Evolutionary conservation across 2,329 filamentous ascomycete species (phyloP), one percentile per base, ranked within the genome.

Genomic region (Aspergillus clavatus): DNA sequence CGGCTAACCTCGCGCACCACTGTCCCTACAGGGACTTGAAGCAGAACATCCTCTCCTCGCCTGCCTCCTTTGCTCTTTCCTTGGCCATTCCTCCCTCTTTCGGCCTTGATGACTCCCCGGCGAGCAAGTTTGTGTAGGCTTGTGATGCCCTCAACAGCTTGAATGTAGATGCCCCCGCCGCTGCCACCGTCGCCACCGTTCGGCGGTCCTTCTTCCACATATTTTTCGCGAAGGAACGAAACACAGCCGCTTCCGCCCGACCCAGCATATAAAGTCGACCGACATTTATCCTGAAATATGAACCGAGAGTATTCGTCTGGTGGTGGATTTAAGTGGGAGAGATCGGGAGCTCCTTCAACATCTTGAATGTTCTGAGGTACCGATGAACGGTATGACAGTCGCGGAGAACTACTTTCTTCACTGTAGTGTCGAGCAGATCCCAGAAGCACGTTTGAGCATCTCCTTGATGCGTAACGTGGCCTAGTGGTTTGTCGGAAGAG

Each of bases 101-200:
- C 65, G 19, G 72, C 72, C 49, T 67, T 69, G 39, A 75, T 69
- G 44, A 89, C 80, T 2, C 87, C 82, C 55, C 84, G 76, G 31
- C 91, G 78, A 1, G 88, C 85, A 7, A 98, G 76, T 70, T 96
- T 97, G 71, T 97, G 90, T 50, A 98, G 72, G 42, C 89, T 95
- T 0, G 89, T 97, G 68, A 97, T 87, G 47, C 89, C 89, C 43
- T 86, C 83, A 1, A 95, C 82, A 6, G 93, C 90, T 69, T 97
- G 91, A 46, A 98, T 94, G 66, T 95, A 97, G 54, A 98, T 76
- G 58, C 86, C 94, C 29, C 93, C 93, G 50, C 93, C 93, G 45
- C 82, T 86, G 4, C 93, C 93, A 33, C 93, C 93, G 63, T 98
- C 89, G 48, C 93, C 93, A 39, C 93, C 93, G 66, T 98, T 97